phyloP scores from a whole-genome alignment of 1,284 basidiomycete genomes.

The Trichosporon asahii region DNA sequence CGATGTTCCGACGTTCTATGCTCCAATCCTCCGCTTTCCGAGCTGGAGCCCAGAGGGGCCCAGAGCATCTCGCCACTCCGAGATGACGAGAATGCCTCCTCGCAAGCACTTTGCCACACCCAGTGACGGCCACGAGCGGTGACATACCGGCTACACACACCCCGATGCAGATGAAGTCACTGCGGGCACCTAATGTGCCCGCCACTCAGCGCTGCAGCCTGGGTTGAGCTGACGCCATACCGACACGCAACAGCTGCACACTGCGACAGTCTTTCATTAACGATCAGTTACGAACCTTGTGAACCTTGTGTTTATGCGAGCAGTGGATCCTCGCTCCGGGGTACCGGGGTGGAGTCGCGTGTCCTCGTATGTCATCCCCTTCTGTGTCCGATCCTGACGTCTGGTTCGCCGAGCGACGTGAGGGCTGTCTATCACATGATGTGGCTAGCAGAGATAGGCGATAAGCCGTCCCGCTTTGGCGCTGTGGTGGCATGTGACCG shows the following conservation, averaged over 20 bases:
- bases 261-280: background rate
- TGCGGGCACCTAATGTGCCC: background rate
- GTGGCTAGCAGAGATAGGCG: background rate
- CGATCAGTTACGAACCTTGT: slow-evolving; percentile 1
- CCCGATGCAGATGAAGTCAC: background rate
- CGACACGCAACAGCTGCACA: background rate
- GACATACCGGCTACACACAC: background rate
- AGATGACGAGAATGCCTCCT: background rate
- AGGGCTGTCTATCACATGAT: background rate
- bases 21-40: no score
- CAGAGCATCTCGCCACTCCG: background rate
- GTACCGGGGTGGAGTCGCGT: background rate
- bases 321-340: background rate
- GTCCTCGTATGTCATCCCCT: background rate
- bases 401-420: background rate
- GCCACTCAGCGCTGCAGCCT: no score
- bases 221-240: background rate
- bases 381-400: background rate
- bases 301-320: background rate
- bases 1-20: no score
- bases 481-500: background rate
- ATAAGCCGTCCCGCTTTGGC: background rate
- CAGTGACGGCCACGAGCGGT: no score
- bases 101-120: background rate
- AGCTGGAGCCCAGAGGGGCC: no score